Base-by-base conservation (phyloP, 1,139 yeast genomes). In the Magnusiomyces clavatus region DNA sequence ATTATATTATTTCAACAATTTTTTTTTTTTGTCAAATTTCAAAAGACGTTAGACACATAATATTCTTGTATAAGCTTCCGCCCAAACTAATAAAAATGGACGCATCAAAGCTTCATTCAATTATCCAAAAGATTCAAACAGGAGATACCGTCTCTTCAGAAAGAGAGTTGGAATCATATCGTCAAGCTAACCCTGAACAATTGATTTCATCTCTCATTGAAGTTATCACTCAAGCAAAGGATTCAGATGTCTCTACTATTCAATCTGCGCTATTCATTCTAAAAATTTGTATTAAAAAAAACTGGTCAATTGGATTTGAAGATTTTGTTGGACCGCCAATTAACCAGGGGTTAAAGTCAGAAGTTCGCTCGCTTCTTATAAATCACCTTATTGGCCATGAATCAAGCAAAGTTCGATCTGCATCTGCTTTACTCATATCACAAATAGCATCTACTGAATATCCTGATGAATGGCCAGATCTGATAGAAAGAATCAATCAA, bases 381-480 rank as follows among this genome's bases (percentile, higher is more conserved):
- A 29, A 36, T 20, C 59, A 66, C 10, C 65, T 86, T 42, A 75
- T 84, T n/a, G 69, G 78, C 1, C 64, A 75, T 8, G 64, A 73
- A 0, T 76, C 77, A 55, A 73, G 84, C n/a, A 85, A 84, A 61
- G 70, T 89, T 16, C 73, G 89, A 55, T 77, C 76, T 40, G 78
- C 86, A 48, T 79, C 86, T 2, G 81, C 92, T 0, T 82, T 87
- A 58, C 83, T 87, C 13, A 78, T 88, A 29, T 86, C 86, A 1
- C 95, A 86, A 61, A 86, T 92, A 24, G 90, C 96, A 0, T 85
- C 87, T 1, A 86, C 83, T 1, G 98, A 92, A 63, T 90, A 80
- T 63, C 98, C 98, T 0, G 97, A 92, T 61, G 95, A 88, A 63
- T 92, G 97, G 97, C 96, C 97, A 0, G 76, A 75, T 35, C 71